Evolutionary conservation across 2,329 filamentous ascomycete species (phyloP).

Genomic region (Neonectria neomacrospora): DNA sequence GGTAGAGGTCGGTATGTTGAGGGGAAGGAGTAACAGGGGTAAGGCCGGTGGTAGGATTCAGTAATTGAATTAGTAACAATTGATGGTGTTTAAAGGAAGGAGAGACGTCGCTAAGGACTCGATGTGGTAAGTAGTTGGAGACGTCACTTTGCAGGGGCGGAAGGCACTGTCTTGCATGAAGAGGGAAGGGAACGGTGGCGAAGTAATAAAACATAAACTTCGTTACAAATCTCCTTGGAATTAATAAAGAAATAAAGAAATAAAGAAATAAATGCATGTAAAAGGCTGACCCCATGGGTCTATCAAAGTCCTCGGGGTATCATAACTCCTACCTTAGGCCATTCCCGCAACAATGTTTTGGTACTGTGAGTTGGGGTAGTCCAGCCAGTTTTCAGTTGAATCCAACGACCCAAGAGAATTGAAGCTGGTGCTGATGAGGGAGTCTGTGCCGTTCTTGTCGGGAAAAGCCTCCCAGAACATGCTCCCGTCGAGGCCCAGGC

Average conservation of each 20-base stretch:
- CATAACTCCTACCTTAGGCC: neutral
- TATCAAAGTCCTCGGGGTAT: neutral
- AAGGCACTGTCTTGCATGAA: neutral
- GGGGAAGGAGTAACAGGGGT: conserved; percentile 36
- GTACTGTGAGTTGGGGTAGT: conserved; percentile 65
- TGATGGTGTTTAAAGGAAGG: neutral
- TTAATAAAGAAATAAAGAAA: neutral
- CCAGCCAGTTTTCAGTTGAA: conserved; percentile 59
- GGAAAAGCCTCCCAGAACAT: conserved; percentile 90
- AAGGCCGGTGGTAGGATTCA: neutral
- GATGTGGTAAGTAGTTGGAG: neutral
- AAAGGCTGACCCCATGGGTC: neutral
- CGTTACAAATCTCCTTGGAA: neutral
- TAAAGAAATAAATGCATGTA: neutral
- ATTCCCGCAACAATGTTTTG: conserved; percentile 57
- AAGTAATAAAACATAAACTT: neutral
- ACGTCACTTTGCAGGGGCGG: neutral
- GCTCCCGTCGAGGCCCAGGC: conserved; percentile 73
- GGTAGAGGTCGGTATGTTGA: conserved; percentile 24
- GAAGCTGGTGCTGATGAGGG: conserved; percentile 66
- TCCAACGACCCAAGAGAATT: conserved; percentile 57
- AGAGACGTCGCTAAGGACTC: neutral
- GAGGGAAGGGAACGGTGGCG: neutral
- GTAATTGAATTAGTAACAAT: neutral
- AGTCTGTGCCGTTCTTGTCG: conserved; percentile 69